Base-by-base conservation (phyloP, 306 rosid genomes). In the Vigna angularis region DNA sequence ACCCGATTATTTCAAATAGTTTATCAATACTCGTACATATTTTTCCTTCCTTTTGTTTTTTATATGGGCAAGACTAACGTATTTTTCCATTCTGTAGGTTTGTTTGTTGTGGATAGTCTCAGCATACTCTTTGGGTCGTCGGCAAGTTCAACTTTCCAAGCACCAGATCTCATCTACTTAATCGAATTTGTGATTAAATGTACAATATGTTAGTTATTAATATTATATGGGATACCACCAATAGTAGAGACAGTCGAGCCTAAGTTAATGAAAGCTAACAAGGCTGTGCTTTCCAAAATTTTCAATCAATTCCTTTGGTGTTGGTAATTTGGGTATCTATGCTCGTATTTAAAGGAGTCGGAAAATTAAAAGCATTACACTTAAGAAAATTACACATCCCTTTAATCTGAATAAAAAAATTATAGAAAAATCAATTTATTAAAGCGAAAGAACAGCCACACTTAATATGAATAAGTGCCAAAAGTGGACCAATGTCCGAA, bases 51-150 rank as follows among this genome's bases (percentile, higher is more conserved):
- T 78, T 72, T 36, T 13, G 1, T 48, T 17, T 15, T 75, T 22
- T 18, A 12, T 72, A 38, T 48, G 66, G 50, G 24, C 22, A 59
- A 32, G 45, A 16, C 70, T 74, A 61, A 84, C 49, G 36, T 36
- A 3, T 24, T 78, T 70, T 64, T 12, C 34, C 50, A 52, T 65
- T 66, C 42, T 79, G 72, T 92, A 95, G 98, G 87, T 95, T 71
- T 89, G 97, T 79, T 65, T 87, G 70, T 49, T 88, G 74, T 95
- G 98, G 99, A 85, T 95, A 73, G 78, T 84, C 73, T 81, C 89
- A 4, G 99, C 97, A 38, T 86, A 88, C 80, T 89, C 79, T 82
- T 84, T 95, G 79, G 99, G 99, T 22, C 90, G 89, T 73, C 91
- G 89, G 50, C 98, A 93, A 84, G 80, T 59, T 47, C 90, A 87